Evolutionary conservation across 2,329 filamentous ascomycete genomes (phyloP), one percentile per base, ranked within the genome.

Genomic region (Paecilomyces sp.): DNA sequence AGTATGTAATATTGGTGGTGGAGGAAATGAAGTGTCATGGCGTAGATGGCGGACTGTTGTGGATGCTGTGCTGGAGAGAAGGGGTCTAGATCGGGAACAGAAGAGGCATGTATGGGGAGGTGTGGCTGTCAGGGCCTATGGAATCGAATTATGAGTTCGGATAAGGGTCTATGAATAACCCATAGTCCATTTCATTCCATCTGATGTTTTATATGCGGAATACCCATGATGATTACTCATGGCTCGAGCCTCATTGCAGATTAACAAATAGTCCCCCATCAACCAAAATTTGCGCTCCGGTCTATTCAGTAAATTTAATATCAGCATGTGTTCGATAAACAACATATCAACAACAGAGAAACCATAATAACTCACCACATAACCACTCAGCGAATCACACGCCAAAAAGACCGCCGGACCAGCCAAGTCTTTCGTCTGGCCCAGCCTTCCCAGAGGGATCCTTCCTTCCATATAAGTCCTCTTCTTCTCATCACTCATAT

Each of bases 191-290:
- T 3, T 11, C 11, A 33, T 8, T 33, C 31, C 31, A 33, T 33
- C 2, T 51, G 24, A 53, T 24, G 12, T 30, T 25, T 53, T 5
- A 30, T 15, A 15, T 25, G 9, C 15, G 7, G 7, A 25, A 53
- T 13, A 28, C 15, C 9, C 18, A 13, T 11, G 13, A 6, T 28
- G 2, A 11, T 25, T 28, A 25, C 11, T 11, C 8, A 11, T 5
- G 22, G 1, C 13, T 4, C 9, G 25, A 3, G 31, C 31, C 7
- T 65, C 75, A 93, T 75, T 94, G 91, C 67, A 96, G 78, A 75
- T 96, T 96, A 15, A 96, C 92, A 80, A 94, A 96, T 62, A 93
- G 73, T 0, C 92, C 92, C 11, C 92, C 92, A 75, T 96, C 92
- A 13, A 96, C 92, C 63, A 96, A 74, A 65, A 96, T 70, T 75